phyloP scores from a whole-genome alignment of 306 rosid genomes.

The Citrullus mucosospermus region DNA sequence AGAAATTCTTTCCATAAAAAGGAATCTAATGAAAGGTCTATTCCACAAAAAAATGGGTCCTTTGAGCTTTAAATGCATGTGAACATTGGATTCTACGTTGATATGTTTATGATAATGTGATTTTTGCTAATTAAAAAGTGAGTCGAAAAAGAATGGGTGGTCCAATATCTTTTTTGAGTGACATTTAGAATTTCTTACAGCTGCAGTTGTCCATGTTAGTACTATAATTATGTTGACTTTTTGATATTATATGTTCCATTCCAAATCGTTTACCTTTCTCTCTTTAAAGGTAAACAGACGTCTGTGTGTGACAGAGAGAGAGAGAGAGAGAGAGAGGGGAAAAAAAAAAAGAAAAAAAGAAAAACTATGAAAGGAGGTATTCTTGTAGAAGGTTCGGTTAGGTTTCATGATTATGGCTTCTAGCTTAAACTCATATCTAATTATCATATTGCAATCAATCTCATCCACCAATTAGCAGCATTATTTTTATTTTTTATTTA shows the following conservation, averaged over 20 bases:
- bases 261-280: neutral
- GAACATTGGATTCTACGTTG: constrained; percentile 11
- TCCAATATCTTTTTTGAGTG: neutral
- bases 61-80: neutral
- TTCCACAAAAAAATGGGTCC: neutral
- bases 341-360: neutral
- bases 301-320: neutral
- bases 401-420: neutral
- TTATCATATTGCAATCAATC: neutral
- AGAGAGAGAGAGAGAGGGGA: neutral
- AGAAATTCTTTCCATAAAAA: neutral
- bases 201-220: constrained; percentile 6
- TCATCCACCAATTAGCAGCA: neutral
- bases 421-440: neutral
- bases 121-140: neutral
- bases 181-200: neutral
- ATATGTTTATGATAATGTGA: neutral
- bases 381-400: neutral
- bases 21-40: constrained; percentile 9
- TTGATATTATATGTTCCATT: neutral
- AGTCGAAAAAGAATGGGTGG: neutral
- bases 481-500: too few relatives aligned
- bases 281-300: neutral
- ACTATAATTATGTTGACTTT: constrained; percentile 2
- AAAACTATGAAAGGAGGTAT: neutral